Evolutionary conservation across 83 land plant species (phyloP).

Genomic region (Picea abies): DNA sequence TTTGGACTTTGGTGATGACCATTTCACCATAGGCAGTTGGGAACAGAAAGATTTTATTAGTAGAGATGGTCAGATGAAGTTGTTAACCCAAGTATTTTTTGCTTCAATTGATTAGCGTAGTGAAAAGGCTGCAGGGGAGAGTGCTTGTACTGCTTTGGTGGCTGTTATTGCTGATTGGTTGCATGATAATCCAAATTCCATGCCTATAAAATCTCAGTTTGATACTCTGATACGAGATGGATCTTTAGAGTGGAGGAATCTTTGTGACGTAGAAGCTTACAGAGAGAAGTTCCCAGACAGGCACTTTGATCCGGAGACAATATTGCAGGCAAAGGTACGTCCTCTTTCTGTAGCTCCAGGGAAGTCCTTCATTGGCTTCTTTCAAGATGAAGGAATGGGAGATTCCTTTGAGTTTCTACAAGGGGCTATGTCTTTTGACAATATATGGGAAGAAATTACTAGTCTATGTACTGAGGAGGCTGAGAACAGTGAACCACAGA

Average conservation of each 20-base stretch:
- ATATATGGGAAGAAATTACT: slow-evolving; percentile 74
- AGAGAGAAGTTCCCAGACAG: slow-evolving; percentile 69
- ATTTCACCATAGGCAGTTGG: slow-evolving; percentile 74
- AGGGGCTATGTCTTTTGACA: slow-evolving; percentile 75
- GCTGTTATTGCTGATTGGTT: slow-evolving; percentile 87
- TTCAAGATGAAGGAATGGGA: slow-evolving; percentile 56
- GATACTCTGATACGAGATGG: slow-evolving; percentile 78
- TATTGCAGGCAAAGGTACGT: slow-evolving; percentile 64
- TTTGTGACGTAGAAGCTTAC: slow-evolving; percentile 60
- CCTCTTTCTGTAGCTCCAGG: slow-evolving; percentile 51
- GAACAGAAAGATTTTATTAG: slow-evolving; percentile 61
- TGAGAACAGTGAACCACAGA: slow-evolving; percentile 28
- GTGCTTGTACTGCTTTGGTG: slow-evolving; percentile 84
- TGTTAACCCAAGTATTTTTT: slow-evolving; percentile 65
- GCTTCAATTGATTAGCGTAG: slow-evolving; percentile 85
- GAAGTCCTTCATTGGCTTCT: slow-evolving; percentile 77
- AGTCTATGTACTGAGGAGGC: slow-evolving; percentile 20
- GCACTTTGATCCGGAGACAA: slow-evolving; percentile 86
- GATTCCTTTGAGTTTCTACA: slow-evolving; percentile 56
- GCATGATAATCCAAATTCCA: slow-evolving; percentile 40
- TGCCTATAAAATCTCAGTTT: slow-evolving; percentile 76
- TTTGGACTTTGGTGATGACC: slow-evolving; percentile 79
- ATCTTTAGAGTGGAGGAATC: slow-evolving; percentile 75
- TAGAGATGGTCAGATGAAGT: slow-evolving; percentile 75
- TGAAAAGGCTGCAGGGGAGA: slow-evolving; percentile 82